Conservation (phyloP, 345 rosid species). For the Citropsis articulata region DNA sequence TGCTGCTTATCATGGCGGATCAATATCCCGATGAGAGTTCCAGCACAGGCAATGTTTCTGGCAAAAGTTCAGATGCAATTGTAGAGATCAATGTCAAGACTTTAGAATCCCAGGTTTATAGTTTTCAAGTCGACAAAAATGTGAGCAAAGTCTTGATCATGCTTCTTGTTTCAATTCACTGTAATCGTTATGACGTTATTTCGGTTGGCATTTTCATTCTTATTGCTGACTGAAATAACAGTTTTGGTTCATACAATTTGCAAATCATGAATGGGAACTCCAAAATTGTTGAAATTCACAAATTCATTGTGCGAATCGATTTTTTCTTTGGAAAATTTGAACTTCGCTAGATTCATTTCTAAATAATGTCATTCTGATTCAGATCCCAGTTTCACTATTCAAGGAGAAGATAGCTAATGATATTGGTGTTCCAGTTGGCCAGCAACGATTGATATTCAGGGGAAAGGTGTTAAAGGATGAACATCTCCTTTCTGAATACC, state of each 20-base stretch:
- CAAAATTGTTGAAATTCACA: background rate
- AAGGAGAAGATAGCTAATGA: conserved; percentile 80
- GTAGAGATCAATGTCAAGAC: conserved; percentile 86
- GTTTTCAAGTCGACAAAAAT: conserved; percentile 65
- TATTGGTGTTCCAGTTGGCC: conserved; percentile 78
- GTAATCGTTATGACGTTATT: background rate
- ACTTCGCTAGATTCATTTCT: background rate
- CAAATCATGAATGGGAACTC: background rate
- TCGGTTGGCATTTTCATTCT: background rate
- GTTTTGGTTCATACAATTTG: background rate
- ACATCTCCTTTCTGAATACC: conserved; percentile 81
- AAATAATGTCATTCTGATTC: conserved; percentile 22
- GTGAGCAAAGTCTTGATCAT: conserved; percentile 40
- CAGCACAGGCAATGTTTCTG: conserved; percentile 41
- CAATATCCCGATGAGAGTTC: conserved; percentile 48
- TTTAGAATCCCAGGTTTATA: conserved; percentile 66
- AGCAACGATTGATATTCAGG: conserved; percentile 86
- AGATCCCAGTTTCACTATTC: conserved; percentile 70
- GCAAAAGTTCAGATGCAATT: conserved; percentile 48
- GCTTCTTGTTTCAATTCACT: background rate
- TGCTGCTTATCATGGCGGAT: conserved; percentile 56
- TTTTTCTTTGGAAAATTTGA: background rate
- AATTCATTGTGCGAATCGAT: background rate
- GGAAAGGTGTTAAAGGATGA: conserved; percentile 94
- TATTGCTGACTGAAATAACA: background rate